A percentile compares a stretch with the other conserved stretches of the same genome.
These are phyloP conservation scores for Thyridium curvatum DNA, from an alignment of 2,329 filamentous ascomycete species.

Conservation along the genomic window DNA sequence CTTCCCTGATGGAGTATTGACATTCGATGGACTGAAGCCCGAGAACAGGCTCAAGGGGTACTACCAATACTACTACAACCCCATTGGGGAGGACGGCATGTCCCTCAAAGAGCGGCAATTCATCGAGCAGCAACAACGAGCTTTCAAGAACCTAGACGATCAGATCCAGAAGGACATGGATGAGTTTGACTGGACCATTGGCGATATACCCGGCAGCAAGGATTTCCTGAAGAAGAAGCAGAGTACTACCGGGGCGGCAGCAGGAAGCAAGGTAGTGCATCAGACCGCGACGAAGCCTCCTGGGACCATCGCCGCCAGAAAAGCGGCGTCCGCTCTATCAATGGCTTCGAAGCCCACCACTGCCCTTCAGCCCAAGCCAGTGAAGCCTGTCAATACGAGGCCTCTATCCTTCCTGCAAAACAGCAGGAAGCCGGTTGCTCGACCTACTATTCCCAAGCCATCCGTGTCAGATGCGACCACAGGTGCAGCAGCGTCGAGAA, in stretches of 20 bases:
- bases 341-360: conserved; percentile 22
- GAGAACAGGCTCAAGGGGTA: conserved; percentile 56
- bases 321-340: conserved; percentile 46
- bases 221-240: conserved; percentile 25
- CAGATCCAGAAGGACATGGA: conserved; percentile 62
- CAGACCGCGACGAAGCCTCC: conserved; percentile 19
- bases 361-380: conserved; percentile 13
- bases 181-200: conserved; percentile 53
- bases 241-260: conserved; percentile 8
- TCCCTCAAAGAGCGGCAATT: conserved; percentile 56
- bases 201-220: conserved; percentile 45
- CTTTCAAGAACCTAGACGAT: conserved; percentile 54
- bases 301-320: conserved; percentile 48
- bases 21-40: conserved; percentile 50
- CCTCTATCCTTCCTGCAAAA: conserved; percentile 15
- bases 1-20: conserved; percentile 51
- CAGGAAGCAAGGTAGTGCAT: conserved; percentile 15
- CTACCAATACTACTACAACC: conserved; percentile 54
- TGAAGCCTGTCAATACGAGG: conserved; percentile 13
- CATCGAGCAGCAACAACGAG: conserved; percentile 43
- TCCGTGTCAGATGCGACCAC: conserved; percentile 11
- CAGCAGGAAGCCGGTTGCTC: conserved; percentile 11
- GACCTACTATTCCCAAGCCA: too few species aligned
- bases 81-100: conserved; percentile 62
- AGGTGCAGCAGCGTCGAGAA: conserved; percentile 65